These are phyloP conservation scores for Pyrenophora tritici-repentis DNA, from an alignment of 2,329 filamentous ascomycete species.

Conservation along the genomic window DNA sequence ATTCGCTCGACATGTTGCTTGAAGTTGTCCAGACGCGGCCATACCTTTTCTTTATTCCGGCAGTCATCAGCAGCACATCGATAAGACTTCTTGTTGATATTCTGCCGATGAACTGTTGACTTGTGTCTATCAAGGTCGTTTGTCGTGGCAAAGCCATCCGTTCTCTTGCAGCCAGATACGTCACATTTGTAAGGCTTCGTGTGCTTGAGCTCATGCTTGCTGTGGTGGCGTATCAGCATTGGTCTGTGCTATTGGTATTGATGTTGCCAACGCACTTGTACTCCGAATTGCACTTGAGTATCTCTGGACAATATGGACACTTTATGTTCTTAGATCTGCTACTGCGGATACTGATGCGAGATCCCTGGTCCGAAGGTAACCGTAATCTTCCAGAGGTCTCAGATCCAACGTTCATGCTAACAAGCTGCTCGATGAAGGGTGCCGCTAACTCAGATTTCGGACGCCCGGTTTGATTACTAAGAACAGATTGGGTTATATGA, in stretches of 20 bases:
- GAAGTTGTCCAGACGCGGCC: constrained; percentile 87
- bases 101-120: constrained; percentile 68
- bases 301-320: constrained; percentile 30
- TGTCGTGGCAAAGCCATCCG: constrained; percentile 72
- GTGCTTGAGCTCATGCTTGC: constrained; percentile 77
- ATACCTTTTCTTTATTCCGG: constrained; percentile 67
- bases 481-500: constrained; percentile 33
- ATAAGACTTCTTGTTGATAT: constrained; percentile 52
- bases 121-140: constrained; percentile 85
- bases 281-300: constrained; percentile 45
- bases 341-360: constrained; percentile 35
- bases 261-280: constrained; percentile 38
- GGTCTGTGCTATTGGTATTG: neutral
- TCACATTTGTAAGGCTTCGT: constrained; percentile 69
- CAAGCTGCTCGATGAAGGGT: constrained; percentile 19
- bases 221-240: constrained; percentile 46
- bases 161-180: constrained; percentile 60
- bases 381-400: constrained; percentile 18
- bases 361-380: constrained; percentile 29
- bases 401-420: constrained; percentile 24
- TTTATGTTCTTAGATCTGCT: constrained; percentile 10
- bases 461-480: constrained; percentile 35
- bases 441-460: constrained; percentile 28
- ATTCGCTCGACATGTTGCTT: constrained; percentile 74
- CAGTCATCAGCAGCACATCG: constrained; percentile 65